phyloP scores from a whole-genome alignment of 73 alveolate genomes.

The Strombidium stylifer region DNA sequence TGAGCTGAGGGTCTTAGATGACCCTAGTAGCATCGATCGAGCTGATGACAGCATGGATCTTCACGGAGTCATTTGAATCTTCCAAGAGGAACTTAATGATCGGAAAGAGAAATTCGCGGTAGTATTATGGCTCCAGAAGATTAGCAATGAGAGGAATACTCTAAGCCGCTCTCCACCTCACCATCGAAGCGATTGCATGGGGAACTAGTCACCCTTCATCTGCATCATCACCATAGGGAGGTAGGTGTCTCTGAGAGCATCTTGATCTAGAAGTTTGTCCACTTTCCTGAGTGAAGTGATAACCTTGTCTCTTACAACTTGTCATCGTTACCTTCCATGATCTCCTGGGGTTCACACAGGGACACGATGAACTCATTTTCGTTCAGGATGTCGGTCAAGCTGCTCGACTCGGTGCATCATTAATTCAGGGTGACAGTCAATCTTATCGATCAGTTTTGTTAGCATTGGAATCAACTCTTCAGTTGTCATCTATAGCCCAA shows the following conservation, averaged over 20 bases:
- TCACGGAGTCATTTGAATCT: slow-evolving; percentile 85
- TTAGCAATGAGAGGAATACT: slow-evolving; percentile 16
- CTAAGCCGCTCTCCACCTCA: slow-evolving; percentile 82
- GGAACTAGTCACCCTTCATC: slow-evolving; percentile 62
- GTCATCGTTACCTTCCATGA: slow-evolving; percentile 56
- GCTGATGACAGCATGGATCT: slow-evolving; percentile 55
- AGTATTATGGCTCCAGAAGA: slow-evolving; percentile 32
- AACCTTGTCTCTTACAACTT: slow-evolving; percentile 58
- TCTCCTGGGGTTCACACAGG: slow-evolving; percentile 51
- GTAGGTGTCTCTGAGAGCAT: slow-evolving; percentile 36
- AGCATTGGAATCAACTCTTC: slow-evolving; percentile 71
- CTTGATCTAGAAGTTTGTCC: slow-evolving; percentile 44
- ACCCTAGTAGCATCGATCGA: background rate
- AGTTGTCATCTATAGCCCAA: slow-evolving; percentile 50
- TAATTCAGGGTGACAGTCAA: slow-evolving; percentile 57
- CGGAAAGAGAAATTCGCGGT: slow-evolving; percentile 43
- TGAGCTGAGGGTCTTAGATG: background rate
- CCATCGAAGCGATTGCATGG: slow-evolving; percentile 77
- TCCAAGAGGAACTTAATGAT: slow-evolving; percentile 52
- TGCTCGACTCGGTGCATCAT: slow-evolving; percentile 55
- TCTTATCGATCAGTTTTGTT: slow-evolving; percentile 59
- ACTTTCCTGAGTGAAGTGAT: slow-evolving; percentile 26
- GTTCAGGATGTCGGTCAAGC: slow-evolving; percentile 48
- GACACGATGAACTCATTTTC: slow-evolving; percentile 1
- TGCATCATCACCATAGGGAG: slow-evolving; percentile 59